Percentiles rank a stretch among this genome's conserved stretches.
Evolutionary conservation across 129 eudicot genomes (phyloP).

Genomic region (carrot (Daucus carota)): DH1_v3.0 NC_030386.2:31093501-31094000

Average conservation of each 20-base stretch:
- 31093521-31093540: slow-evolving; percentile 37
- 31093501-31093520: slow-evolving; percentile 26
- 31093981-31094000: slow-evolving; percentile 8
- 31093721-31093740: slow-evolving; percentile 47
- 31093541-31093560: slow-evolving; percentile 36
- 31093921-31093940: slow-evolving; percentile 10
- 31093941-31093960: slow-evolving; percentile 15
- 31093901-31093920: slow-evolving; percentile 39
- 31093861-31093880: slow-evolving; percentile 43
- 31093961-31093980: slow-evolving; percentile 24
- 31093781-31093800: slow-evolving; percentile 35
- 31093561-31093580: slow-evolving; percentile 13
- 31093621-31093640: slow-evolving; percentile 32
- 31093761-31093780: slow-evolving; percentile 26
- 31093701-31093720: slow-evolving; percentile 41
- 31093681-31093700: slow-evolving; percentile 42
- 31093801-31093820: slow-evolving; percentile 49
- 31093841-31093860: slow-evolving; percentile 10
- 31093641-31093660: slow-evolving; percentile 33
- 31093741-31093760: slow-evolving; percentile 36
- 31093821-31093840: slow-evolving; percentile 29
- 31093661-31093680: slow-evolving; percentile 43
- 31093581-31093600: slow-evolving; percentile 39
- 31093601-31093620: slow-evolving; percentile 40
- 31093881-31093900: slow-evolving; percentile 48